phyloP scores from a whole-genome alignment of 306 rosid species.

The Sicyos baderoa region DNA sequence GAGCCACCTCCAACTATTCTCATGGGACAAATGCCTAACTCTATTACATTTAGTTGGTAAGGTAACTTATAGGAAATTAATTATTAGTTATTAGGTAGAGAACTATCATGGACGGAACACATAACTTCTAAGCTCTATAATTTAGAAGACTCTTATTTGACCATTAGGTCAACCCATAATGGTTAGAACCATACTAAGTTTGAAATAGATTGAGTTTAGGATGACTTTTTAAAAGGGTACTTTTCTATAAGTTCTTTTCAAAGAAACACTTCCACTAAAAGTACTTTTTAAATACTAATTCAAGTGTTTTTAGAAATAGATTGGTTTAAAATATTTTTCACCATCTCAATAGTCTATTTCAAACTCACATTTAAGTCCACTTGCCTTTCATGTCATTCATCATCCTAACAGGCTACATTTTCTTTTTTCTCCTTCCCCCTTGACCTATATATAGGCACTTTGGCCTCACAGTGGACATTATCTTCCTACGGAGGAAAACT shows the following conservation, averaged over 20 bases:
- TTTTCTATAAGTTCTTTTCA: too few relatives aligned
- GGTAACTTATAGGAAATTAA: too few relatives aligned
- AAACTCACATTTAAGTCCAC: not conserved
- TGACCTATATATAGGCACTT: slow-evolving; percentile 38
- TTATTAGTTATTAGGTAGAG: too few relatives aligned
- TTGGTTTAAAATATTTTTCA: not conserved
- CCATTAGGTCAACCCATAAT: too few relatives aligned
- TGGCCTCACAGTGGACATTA: slow-evolving; percentile 98
- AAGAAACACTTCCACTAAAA: too few relatives aligned
- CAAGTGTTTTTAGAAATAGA: not conserved
- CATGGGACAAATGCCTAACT: too few relatives aligned
- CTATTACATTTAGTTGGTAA: too few relatives aligned
- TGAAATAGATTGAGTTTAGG: not conserved
- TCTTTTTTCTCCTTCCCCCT: not conserved
- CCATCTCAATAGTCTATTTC: not conserved
- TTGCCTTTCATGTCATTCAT: not conserved
- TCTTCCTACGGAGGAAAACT: slow-evolving; percentile 79
- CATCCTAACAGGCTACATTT: not conserved
- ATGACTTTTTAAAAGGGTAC: not conserved
- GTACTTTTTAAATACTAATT: too few relatives aligned
- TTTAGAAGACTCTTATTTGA: too few relatives aligned
- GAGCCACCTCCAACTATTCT: too few relatives aligned
- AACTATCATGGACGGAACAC: too few relatives aligned
- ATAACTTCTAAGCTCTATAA: too few relatives aligned
- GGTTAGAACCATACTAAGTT: not conserved